Evolutionary conservation across 495 filamentous ascomycete species (phyloP).

Genomic region (Aspergillus sclerotioniger): DNA sequence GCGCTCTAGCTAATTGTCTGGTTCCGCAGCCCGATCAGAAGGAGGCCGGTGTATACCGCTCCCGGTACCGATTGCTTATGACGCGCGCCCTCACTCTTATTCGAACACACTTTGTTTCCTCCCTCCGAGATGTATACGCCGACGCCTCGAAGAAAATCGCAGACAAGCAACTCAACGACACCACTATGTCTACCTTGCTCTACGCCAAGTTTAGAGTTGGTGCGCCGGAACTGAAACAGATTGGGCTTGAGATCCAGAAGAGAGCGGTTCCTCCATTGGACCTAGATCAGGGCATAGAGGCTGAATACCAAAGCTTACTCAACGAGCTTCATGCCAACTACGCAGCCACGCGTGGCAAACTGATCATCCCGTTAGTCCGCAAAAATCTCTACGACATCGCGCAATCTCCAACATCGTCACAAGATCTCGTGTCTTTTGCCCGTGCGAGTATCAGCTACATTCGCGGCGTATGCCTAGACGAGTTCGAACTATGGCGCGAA

Average conservation of each 20-base stretch:
- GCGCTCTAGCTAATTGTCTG: constrained; percentile 15
- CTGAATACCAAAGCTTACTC: constrained; percentile 65
- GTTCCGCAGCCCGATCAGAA: constrained; percentile 66
- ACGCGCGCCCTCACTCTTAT: constrained; percentile 77
- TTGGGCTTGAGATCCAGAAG: constrained; percentile 68
- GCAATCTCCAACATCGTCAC: constrained; percentile 62
- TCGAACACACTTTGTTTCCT: constrained; percentile 78
- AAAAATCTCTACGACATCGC: constrained; percentile 67
- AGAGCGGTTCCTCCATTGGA: constrained; percentile 59
- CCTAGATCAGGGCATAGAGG: constrained; percentile 60
- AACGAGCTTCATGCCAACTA: constrained; percentile 68
- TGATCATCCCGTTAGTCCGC: constrained; percentile 57
- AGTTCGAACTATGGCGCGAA: constrained; percentile 72
- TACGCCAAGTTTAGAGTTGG: constrained; percentile 76
- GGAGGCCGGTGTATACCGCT: constrained; percentile 79
- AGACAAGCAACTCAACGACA: constrained; percentile 70
- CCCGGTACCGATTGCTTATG: constrained; percentile 65
- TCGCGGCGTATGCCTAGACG: constrained; percentile 68
- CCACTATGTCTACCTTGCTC: constrained; percentile 69
- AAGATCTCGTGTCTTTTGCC: constrained; percentile 67
- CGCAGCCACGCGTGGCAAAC: constrained; percentile 53
- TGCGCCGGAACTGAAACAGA: constrained; percentile 62
- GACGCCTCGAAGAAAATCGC: constrained; percentile 69
- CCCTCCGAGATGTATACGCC: constrained; percentile 65
- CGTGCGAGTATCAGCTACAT: constrained; percentile 68